Evolutionary conservation across 306 rosid genomes (phyloP), one percentile per base, ranked within the genome.

Genomic region (Calophaca sinica): DNA sequence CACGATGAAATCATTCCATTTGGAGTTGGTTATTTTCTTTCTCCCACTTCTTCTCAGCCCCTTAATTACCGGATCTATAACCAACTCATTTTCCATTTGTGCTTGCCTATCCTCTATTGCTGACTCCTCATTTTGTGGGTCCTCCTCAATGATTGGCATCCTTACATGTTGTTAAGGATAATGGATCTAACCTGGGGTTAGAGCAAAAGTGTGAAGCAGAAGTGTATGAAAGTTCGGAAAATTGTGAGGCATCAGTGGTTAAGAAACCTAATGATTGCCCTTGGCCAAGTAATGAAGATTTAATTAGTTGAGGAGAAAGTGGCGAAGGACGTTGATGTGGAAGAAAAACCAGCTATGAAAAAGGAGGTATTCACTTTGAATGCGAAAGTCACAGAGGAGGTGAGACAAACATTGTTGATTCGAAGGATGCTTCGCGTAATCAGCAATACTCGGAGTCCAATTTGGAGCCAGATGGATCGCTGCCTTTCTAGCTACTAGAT

Each of bases 401-500:
- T 38, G 74, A 83, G 52, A 3, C 9, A 44, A 39, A 72, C 8
- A 68, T 15, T 59, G n/a, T n/a, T n/a, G n/a, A n/a, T n/a, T n/a
- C n/a, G n/a, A n/a, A n/a, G n/a, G n/a, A n/a, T n/a, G n/a, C n/a
- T 76, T 55, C 62, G 45, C 57, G 62, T 61, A 29, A 76, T 7
- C 91, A 87, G 60, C 89, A 87, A 29, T 64, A 60, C 31, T 39
- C 41, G 0, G 89, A 86, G 57, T 82, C 90, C 53, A 86, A 86
- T 75, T 54, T 87, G 59, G 96, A 87, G 46, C 74, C 84, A 8
- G 91, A 91, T 57, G 90, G 93, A 4, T 88, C 89, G 7, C 74
- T 94, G 61, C 96, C 89, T 54, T 90, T 91, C 80, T 94, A 90
- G 72, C 60, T 91, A n/a, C 62, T 94, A 20, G 98, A 94, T 82